Base-by-base conservation (phyloP, 352 stramenopile species). In the Elongisporangium prolatum region DNA sequence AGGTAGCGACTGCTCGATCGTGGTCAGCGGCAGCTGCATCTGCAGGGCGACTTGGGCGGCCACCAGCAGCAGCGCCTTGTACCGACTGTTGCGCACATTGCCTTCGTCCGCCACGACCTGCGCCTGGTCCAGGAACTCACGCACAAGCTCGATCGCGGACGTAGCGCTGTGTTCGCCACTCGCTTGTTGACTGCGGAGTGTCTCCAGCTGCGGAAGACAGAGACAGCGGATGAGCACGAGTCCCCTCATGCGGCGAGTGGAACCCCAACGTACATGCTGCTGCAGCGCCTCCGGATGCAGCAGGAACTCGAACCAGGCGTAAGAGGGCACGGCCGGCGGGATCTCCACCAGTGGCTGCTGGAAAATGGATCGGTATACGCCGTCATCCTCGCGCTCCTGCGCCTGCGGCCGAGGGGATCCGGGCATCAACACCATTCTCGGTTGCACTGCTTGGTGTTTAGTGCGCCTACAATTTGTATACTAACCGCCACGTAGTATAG, bases 251-350 rank as follows among this genome's bases (percentile, higher is more conserved):
- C 20, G 25, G 25, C 21, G 18, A 47, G 44, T 51, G 22, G 50
- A n/a, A 10, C 2, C n/a, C 2, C 4, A 1, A 57, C 80, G 55
- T 77, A 92, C 83, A 64, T 92, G 83, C 40, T 75, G 71, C 59
- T 88, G 76, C 4, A 92, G 75, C 53, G 83, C 83, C 28, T 87
- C 75, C 5, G 83, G 83, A 47, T 91, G 79, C 37, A 94, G 73
- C n/a, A 94, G 56, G 60, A 94, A 94, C 67, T 94, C 82, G 54
- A 92, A 92, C 84, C 84, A 94, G 48, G 84, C 77, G 59, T 89
- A 89, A 2, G 84, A 87, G 9, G 82, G 81, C 16, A 80, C 76
- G 1, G 67, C 68, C 0, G 80, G 75, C 0, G 84, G 84, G 37
- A 94, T 75, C 47, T 91, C 81, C 16, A 94, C 71, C 21, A 88